Conservation (phyloP, 2,329 filamentous ascomycete genomes). For the Aspergillus spinulosporus region DNA sequence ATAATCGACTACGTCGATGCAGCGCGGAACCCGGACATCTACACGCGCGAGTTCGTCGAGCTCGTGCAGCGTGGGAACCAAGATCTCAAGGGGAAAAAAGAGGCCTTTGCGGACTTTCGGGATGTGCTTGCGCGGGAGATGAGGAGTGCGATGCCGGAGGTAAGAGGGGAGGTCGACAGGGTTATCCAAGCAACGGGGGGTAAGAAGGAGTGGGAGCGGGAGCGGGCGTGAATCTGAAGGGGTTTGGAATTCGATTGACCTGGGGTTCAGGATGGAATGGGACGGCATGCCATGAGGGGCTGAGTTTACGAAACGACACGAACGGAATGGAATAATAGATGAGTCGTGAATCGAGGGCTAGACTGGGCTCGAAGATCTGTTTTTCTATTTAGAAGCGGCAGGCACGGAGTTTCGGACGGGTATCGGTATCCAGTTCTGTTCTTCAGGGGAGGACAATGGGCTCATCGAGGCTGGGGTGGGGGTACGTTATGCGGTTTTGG, state of each 20-base stretch:
- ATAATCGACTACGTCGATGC: slow-evolving; percentile 64
- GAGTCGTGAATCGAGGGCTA: background rate
- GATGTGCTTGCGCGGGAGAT: slow-evolving; percentile 61
- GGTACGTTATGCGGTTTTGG: slow-evolving; percentile 2
- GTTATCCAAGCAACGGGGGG: slow-evolving; percentile 47
- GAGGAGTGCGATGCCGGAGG: slow-evolving; percentile 58
- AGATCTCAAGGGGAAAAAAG: slow-evolving; percentile 60
- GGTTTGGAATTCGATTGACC: too few relatives aligned
- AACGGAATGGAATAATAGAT: background rate
- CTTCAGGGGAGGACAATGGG: background rate
- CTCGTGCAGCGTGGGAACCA: slow-evolving; percentile 63
- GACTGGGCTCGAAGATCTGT: background rate
- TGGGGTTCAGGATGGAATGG: too few relatives aligned
- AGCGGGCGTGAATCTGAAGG: background rate
- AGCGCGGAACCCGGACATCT: slow-evolving; percentile 66
- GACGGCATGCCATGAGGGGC: too few relatives aligned
- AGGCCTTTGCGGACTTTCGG: slow-evolving; percentile 60
- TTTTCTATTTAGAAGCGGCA: background rate
- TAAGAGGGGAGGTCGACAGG: slow-evolving; percentile 54
- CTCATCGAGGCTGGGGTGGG: background rate
- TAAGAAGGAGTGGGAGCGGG: background rate
- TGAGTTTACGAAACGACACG: too few relatives aligned
- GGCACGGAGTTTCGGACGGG: background rate
- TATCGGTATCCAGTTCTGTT: background rate
- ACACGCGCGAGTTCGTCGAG: slow-evolving; percentile 66